Evolutionary conservation across 2,329 filamentous ascomycete species (phyloP), one percentile per base, ranked within the genome.

Genomic region (Hymenoscyphus fructigenus): DNA sequence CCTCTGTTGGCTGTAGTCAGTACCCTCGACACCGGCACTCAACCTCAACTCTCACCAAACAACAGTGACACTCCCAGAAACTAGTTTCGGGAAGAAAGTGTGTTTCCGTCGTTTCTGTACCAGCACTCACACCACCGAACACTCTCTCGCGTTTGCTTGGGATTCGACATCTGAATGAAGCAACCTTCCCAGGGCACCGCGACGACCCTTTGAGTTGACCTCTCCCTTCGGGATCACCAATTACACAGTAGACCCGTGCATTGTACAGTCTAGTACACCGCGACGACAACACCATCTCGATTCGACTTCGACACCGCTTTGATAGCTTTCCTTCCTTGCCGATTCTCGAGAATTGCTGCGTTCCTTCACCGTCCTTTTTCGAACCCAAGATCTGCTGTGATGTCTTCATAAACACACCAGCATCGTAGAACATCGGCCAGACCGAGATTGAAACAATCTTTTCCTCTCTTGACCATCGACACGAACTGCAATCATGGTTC

Each of bases 401-500:
- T 74, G 72, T 70, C 62, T 65, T 64, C 62, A 67, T 73, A 73
- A 61, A 55, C 29, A 56, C 60, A 64, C 36, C 17, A 61, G 60
- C 57, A 34, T 66, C 61, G 62, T 58, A 53, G 65, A 66, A 69
- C 36, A 59, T 66, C 59, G 59, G 64, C 55, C 57, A 66, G 65
- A 65, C 65, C 61, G 65, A 65, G 28, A 61, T 62, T 58, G 57
- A 62, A 67, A 38, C 57, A 55, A 50, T 26, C 56, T 36, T 55
- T 44, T 23, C 62, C 58, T 36, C 59, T 66, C 34, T 61, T 65
- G 61, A 64, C 58, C 53, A 67, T 53, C 38, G 55, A 55, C 59
- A n/a, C 50, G 44, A 29, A 66, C 63, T 32, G 60, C 63, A 57
- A 69, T 58, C 63, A 76, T 76, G 75, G 57, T 63, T 62, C 82